These are phyloP conservation scores for Dentipellis fragilis DNA, from an alignment of 768 basidiomycete genomes.

Conservation along the genomic window DNA sequence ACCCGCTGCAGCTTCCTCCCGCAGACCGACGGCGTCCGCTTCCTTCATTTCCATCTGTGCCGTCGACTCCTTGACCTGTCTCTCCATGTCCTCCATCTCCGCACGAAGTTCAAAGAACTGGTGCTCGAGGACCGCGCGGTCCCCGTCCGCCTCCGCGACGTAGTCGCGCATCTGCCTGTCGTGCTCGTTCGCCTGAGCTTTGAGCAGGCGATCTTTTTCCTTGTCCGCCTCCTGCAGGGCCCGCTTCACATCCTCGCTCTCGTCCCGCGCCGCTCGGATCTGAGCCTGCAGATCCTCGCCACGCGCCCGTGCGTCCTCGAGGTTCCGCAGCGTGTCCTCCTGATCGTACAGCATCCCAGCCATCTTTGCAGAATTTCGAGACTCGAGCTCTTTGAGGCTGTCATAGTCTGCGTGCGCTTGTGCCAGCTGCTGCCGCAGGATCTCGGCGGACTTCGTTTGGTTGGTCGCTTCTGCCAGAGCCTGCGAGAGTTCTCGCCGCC, in stretches of 20 bases:
- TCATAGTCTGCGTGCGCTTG: conserved; percentile 55
- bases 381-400: conserved; percentile 58
- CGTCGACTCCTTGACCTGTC: conserved; percentile 52
- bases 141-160: conserved; percentile 87
- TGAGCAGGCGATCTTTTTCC: conserved; percentile 75
- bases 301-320: conserved; percentile 67
- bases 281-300: conserved; percentile 72
- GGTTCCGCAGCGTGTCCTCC: conserved; percentile 52
- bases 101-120: conserved; percentile 69
- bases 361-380: conserved; percentile 52
- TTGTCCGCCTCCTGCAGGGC: conserved; percentile 56
- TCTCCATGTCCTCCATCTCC: conserved; percentile 47
- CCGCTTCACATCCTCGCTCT: conserved; percentile 60
- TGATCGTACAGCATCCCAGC: conserved; percentile 66
- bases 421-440: conserved; percentile 50
- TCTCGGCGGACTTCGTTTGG: conserved; percentile 49
- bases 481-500: conserved; percentile 40
- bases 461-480: conserved; percentile 64
- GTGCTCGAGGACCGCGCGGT: conserved; percentile 86
- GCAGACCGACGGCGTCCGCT: conserved; percentile 56
- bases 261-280: conserved; percentile 56
- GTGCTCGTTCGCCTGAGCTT: conserved; percentile 59
- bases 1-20: conserved; percentile 70
- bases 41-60: conserved; percentile 54
- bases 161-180: conserved; percentile 72